Conservation (phyloP, 2,329 filamentous ascomycete genomes). For the Colletotrichum liaoningense region DNA sequence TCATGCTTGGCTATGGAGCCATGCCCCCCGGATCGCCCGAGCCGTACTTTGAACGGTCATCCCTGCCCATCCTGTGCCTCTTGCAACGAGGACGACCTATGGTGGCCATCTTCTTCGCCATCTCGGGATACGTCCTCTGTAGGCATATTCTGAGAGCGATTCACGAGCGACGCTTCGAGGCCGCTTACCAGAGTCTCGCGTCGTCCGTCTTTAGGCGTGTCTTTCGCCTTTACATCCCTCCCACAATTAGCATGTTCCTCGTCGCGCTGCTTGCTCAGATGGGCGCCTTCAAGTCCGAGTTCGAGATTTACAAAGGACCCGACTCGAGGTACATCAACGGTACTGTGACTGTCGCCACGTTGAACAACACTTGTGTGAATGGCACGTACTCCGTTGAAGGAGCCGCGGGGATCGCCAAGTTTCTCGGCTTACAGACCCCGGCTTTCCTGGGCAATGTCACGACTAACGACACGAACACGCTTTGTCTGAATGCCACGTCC, state of each 20-base stretch:
- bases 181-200: conserved; percentile 49
- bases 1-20: conserved; percentile 54
- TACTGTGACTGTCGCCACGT: conserved; percentile 43
- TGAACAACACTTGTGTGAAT: conserved; percentile 42
- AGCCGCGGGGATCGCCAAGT: conserved; percentile 42
- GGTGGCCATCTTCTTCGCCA: conserved; percentile 57
- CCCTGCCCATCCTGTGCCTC: conserved; percentile 53
- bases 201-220: conserved; percentile 51
- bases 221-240: conserved; percentile 53
- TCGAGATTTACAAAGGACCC: conserved; percentile 48
- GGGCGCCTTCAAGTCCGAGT: conserved; percentile 49
- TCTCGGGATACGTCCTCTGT: conserved; percentile 55
- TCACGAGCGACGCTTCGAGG: conserved; percentile 48
- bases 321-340: conserved; percentile 54
- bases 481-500: conserved; percentile 49
- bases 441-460: conserved; percentile 45
- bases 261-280: conserved; percentile 52
- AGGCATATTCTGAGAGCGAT: conserved; percentile 51
- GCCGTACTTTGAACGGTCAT: conserved; percentile 45
- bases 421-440: conserved; percentile 43
- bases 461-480: conserved; percentile 40
- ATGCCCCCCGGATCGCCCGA: conserved; percentile 48
- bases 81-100: conserved; percentile 53
- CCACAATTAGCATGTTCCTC: conserved; percentile 53
- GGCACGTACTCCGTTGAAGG: conserved; percentile 42